Evolutionary conservation across 1,284 basidiomycete genomes (phyloP).

Genomic region (Phellopilus nigrolimitatus): DNA sequence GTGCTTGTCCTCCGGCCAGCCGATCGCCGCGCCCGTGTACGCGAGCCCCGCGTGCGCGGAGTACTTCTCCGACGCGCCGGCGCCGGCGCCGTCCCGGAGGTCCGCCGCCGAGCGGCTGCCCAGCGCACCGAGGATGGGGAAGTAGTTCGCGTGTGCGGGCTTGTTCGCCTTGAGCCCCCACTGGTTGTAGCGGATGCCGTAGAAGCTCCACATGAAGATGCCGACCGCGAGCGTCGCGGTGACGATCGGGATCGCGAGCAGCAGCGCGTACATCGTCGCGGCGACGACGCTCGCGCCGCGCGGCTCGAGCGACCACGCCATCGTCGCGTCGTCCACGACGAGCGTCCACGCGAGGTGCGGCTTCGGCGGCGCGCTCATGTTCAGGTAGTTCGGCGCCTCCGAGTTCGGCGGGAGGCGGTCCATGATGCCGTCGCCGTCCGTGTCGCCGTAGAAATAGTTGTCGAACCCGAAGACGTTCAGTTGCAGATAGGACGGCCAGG

Average conservation of each 20-base stretch:
- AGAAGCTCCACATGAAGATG: conserved; percentile 93
- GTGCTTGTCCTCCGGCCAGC: conserved; percentile 88
- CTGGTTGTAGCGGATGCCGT: conserved; percentile 90
- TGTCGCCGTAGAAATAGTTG: conserved; percentile 87
- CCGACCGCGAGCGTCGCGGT: conserved; percentile 78
- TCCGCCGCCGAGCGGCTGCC: conserved; percentile 64
- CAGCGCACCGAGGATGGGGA: conserved; percentile 67
- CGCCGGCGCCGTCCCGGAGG: conserved; percentile 50
- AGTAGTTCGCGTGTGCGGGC: conserved; percentile 58
- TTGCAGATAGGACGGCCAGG: conserved; percentile 85
- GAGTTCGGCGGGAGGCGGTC: conserved; percentile 88
- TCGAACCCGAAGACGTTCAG: conserved; percentile 86
- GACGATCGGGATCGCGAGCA: conserved; percentile 77
- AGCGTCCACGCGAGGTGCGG: conserved; percentile 85
- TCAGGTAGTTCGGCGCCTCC: conserved; percentile 79
- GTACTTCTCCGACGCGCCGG: conserved; percentile 60
- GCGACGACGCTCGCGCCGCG: conserved; percentile 77
- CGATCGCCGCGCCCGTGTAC: conserved; percentile 59
- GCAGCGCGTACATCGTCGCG: conserved; percentile 79
- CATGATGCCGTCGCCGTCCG: conserved; percentile 80
- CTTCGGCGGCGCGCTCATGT: conserved; percentile 78
- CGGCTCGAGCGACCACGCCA: conserved; percentile 75
- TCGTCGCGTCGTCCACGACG: conserved; percentile 68
- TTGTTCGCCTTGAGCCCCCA: conserved; percentile 76
- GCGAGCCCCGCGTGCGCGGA: conserved; percentile 51